Evolutionary conservation across 345 rosid species (phyloP), one percentile per base, ranked within the genome.

Genomic region (Eutrema japonicum): DNA sequence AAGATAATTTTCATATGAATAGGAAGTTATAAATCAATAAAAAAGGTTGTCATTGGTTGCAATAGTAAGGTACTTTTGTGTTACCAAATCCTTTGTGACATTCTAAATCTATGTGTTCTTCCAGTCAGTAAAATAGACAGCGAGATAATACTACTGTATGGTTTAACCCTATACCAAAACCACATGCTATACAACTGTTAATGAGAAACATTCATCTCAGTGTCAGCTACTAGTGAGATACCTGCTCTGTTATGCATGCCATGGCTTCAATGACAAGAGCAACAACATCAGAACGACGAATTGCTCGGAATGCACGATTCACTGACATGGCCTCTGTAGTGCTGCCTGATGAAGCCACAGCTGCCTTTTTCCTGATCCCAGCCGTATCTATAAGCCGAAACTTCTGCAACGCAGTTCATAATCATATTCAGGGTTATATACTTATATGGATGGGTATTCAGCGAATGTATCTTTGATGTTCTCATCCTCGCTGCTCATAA

Each of bases 221-320:
- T 9, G 47, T 9, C 36, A 56, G 60, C 27, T 47, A 58, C 40
- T 43, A 45, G 76, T 60, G 72, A 68, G 37, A 27, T 82, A 94
- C 98, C 95, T 94, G 98, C 76, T 94, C 98, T 40, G 97, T 91
- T 77, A 89, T 88, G 72, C 96, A 94, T 63, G 96, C 95, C 96
- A 94, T 38, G 72, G 97, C 97, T 83, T 94, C 98, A 78, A 94
- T 87, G 82, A 94, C 93, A 53, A 94, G 93, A 72, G 98, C 96
- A 66, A 91, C 96, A 52, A 94, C 97, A 78, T 94, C 98, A 66
- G 98, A 91, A 48, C 95, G 95, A 35, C 91, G 91, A 73, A 94
- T 79, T 66, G 97, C 98, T 50, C 91, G 89, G 48, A 94, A 87
- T 80, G 97, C 98, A 81, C 97, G 86, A 70, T 91, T 91, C 63